A percentile compares a stretch with the other conserved stretches of the same genome.
Conservation (phyloP, 2,329 filamentous ascomycete genomes). For the Claviceps sp. region DNA sequence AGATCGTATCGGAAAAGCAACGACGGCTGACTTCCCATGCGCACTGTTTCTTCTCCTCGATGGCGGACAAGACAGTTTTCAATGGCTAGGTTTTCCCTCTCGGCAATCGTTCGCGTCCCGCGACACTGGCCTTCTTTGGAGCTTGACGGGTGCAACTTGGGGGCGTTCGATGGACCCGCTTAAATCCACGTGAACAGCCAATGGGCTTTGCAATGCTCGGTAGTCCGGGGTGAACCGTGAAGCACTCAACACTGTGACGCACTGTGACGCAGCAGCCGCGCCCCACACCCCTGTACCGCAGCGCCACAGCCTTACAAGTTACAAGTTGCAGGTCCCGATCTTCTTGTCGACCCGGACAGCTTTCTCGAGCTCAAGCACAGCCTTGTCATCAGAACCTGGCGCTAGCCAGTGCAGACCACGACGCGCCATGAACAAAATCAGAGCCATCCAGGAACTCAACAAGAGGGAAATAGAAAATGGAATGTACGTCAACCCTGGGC, state of each 20-base stretch:
- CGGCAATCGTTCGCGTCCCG: neutral
- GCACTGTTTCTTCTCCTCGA: neutral
- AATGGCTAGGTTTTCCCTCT: neutral
- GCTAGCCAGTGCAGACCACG: neutral
- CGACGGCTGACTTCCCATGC: neutral
- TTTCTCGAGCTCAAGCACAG: neutral
- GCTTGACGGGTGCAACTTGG: neutral
- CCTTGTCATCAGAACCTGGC: neutral
- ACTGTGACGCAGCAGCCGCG: neutral
- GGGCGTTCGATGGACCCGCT: constrained; percentile 20
- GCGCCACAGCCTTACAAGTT: constrained; percentile 5
- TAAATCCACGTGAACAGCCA: constrained; percentile 1
- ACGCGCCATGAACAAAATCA: constrained; percentile 75
- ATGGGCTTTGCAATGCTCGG: neutral
- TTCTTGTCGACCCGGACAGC: neutral
- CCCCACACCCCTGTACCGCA: neutral
- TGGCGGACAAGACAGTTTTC: neutral
- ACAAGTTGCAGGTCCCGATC: neutral
- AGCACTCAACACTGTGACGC: neutral
- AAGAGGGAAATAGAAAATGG: constrained; percentile 86
- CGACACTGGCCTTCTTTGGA: neutral
- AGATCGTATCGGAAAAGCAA: neutral
- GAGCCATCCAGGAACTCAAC: constrained; percentile 84
- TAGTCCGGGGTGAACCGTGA: neutral
- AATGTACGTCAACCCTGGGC: constrained; percentile 37